phyloP scores from a whole-genome alignment of 106 monocot species.

The Dioscorea alata region DNA sequence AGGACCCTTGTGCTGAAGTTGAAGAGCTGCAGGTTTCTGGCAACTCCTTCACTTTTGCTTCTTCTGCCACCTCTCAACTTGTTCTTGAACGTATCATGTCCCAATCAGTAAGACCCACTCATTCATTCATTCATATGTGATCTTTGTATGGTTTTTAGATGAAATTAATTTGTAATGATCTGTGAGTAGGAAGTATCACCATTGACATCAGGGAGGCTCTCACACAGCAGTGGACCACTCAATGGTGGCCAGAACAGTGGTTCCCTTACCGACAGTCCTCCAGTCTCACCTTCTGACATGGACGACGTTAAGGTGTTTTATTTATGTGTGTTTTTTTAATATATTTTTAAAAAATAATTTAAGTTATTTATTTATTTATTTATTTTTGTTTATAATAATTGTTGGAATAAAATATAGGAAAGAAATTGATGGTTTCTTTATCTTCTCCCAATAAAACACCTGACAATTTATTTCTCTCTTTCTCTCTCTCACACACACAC shows the following conservation, averaged over 20 bases:
- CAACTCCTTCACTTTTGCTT: constrained; percentile 70
- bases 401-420: not conserved
- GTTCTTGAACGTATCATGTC: constrained; percentile 91
- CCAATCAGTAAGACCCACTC: constrained; percentile 46
- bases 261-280: constrained; percentile 84
- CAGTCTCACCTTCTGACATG: constrained; percentile 75
- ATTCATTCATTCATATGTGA: too few relatives aligned
- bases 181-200: constrained; percentile 68
- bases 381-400: not conserved
- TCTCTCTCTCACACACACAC: too few relatives aligned
- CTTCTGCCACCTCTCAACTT: constrained; percentile 87
- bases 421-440: constrained; percentile 27
- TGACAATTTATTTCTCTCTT: constrained; percentile 5
- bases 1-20: too few relatives aligned
- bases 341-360: not conserved
- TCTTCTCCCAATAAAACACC: constrained; percentile 53
- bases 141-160: not conserved
- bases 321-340: not conserved
- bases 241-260: constrained; percentile 49
- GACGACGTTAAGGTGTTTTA: constrained; percentile 51
- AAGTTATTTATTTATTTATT: too few relatives aligned
- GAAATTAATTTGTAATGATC: not conserved
- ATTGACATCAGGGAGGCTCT: constrained; percentile 74
- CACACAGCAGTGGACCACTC: constrained; percentile 92
- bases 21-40: constrained; percentile 17